Evolutionary conservation across 106 monocot species (phyloP), one percentile per base, ranked within the genome.

Genomic region (Dactylorhiza incarnata): DNA sequence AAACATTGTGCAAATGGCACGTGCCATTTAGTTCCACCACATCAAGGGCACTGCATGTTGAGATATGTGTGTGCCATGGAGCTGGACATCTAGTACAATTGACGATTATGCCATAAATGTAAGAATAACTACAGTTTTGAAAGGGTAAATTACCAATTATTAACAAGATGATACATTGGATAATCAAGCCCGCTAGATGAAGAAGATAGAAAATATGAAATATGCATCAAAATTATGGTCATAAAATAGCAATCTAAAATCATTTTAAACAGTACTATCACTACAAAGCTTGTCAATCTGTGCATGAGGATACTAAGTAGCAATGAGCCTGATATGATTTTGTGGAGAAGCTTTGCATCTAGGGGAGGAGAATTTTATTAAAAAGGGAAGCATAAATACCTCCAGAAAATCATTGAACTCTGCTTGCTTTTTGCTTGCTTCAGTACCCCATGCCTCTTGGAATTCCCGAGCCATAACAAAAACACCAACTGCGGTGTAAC

Each of bases 401-500:
- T 94, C 91, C n/a, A 99, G 81, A 75, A 89, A 99, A 75, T 86
- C 80, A 83, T 94, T 99, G 45, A 99, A 91, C 77, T 94, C 91
- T 73, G 78, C 75, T 85, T 99, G 99, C 76, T 80, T 87, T 81
- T 67, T 86, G 29, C 76, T 65, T 72, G 91, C 94, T 63, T 84
- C 79, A 69, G 75, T 74, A 66, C 99, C 99, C 99, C 99, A 99
- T 49, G 99, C 94, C 73, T 94, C 91, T 72, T 48, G 81, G 81
- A 99, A 86, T 84, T 81, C 91, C 22, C 89, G 79, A 19, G 89
- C 89, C 76, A 99, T 81, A 58, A 99, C 99, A 89, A 91, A 99
- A 74, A 99, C 94, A 85, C 99, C 99, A 78, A 99, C 99, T 75
- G 99, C 99, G 76, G 99, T 94, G 61, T 99, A 99, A 74, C 99